Conservation (phyloP, 2,329 filamentous ascomycete species). For the Sordariomycetes sp. region DNA sequence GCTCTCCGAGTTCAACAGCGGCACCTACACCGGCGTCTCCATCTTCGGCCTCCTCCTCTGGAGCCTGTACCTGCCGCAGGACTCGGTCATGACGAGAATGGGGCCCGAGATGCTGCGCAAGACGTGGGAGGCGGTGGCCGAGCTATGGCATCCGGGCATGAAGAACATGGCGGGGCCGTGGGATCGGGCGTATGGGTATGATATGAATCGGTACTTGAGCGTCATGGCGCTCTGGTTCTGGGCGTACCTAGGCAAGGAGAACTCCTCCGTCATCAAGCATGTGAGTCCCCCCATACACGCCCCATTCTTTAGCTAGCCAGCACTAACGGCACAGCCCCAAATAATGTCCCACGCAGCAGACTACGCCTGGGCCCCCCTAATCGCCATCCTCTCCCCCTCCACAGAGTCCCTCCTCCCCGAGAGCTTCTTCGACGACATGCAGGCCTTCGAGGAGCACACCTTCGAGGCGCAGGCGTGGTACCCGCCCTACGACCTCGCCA, state of each 20-base stretch:
- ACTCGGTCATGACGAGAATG: conserved; percentile 41
- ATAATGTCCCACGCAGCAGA: conserved; percentile 49
- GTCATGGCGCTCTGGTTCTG: conserved; percentile 49
- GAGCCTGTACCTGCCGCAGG: conserved; percentile 45
- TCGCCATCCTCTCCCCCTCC: conserved; percentile 40
- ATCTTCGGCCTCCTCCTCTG: conserved; percentile 47
- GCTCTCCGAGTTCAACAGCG: conserved; percentile 51
- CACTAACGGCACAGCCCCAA: conserved; percentile 23
- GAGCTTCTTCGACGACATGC: conserved; percentile 26
- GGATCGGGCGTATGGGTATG: conserved; percentile 53
- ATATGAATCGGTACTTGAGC: conserved; percentile 49
- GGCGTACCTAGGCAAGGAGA: conserved; percentile 40
- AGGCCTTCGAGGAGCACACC: conserved; percentile 38
- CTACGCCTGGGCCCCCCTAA: conserved; percentile 45
- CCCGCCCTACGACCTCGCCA: conserved; percentile 44
- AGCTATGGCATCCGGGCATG: conserved; percentile 47
- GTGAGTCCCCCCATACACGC: conserved; percentile 3
- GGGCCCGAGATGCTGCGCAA: conserved; percentile 38
- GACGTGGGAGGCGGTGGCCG: conserved; percentile 39
- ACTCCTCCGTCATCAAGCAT: conserved; percentile 18
- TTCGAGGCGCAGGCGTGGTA: conserved; percentile 43
- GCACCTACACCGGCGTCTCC: conserved; percentile 53
- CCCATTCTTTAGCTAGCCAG: conserved; percentile 4
- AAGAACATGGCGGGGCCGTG: conserved; percentile 54
- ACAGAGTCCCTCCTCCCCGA: conserved; percentile 35